Evolutionary conservation across 148 eudicot genomes (phyloP).

Genomic region (Chenopodium formosanum): DNA sequence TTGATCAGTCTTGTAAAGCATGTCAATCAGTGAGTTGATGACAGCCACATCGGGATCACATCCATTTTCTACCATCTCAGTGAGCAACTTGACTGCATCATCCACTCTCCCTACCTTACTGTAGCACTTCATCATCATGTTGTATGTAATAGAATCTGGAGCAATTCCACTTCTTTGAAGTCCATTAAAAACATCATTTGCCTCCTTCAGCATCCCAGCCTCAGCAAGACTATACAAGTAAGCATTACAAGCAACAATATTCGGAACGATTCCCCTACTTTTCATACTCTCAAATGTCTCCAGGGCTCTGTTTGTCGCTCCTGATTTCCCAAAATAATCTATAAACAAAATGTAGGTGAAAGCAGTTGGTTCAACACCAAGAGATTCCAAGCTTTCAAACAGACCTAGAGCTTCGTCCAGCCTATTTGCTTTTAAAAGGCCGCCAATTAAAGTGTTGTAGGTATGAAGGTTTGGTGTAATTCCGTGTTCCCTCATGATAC

Average conservation of each 20-base stretch:
- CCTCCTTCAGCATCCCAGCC: slow-evolving; percentile 75
- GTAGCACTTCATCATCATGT: slow-evolving; percentile 95
- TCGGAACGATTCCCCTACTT: slow-evolving; percentile 65
- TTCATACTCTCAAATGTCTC: slow-evolving; percentile 83
- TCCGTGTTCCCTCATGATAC: slow-evolving; percentile 56
- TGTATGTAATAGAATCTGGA: slow-evolving; percentile 87
- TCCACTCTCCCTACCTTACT: slow-evolving; percentile 76
- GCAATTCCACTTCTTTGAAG: slow-evolving; percentile 62
- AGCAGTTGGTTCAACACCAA: slow-evolving; percentile 60
- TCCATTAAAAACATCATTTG: slow-evolving; percentile 61
- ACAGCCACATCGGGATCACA: slow-evolving; percentile 70
- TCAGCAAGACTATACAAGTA: slow-evolving; percentile 76
- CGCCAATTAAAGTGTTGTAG: slow-evolving; percentile 73
- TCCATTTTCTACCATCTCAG: slow-evolving; percentile 68
- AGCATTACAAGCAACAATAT: slow-evolving; percentile 81
- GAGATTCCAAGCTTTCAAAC: slow-evolving; percentile 48
- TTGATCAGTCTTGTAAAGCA: slow-evolving; percentile 75
- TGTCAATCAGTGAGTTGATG: slow-evolving; percentile 81
- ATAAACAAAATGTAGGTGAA: slow-evolving; percentile 80
- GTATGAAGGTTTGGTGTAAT: slow-evolving; percentile 83
- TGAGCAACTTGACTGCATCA: slow-evolving; percentile 60
- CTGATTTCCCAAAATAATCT: slow-evolving; percentile 82
- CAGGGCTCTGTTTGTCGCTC: slow-evolving; percentile 65
- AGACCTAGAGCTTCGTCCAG: slow-evolving; percentile 65
- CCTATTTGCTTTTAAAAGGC: slow-evolving; percentile 64